Conservation (phyloP, 352 stramenopile genomes). For the Peronospora farinosa region DNA sequence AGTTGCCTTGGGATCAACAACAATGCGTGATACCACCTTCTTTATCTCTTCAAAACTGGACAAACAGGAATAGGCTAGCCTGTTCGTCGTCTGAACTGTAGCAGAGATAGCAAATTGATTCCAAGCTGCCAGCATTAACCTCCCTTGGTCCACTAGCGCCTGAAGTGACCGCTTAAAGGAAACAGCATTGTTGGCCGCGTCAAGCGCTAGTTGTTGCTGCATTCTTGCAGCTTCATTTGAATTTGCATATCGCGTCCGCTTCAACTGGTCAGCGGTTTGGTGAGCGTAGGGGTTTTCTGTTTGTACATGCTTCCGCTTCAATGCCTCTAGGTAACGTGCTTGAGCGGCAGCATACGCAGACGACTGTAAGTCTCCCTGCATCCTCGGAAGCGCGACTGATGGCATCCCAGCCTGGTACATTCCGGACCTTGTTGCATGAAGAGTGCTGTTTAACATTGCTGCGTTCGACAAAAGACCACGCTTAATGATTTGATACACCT, state of each 20-base stretch:
- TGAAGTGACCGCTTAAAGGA: slow-evolving; percentile 55
- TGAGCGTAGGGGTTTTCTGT: slow-evolving; percentile 18
- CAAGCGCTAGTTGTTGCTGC: slow-evolving; percentile 19
- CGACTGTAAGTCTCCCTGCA: slow-evolving; percentile 26
- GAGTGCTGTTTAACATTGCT: slow-evolving; percentile 18
- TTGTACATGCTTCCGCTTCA: slow-evolving; percentile 35
- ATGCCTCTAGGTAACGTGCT: slow-evolving; percentile 27
- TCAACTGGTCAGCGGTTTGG: slow-evolving; percentile 31
- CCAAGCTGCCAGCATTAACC: slow-evolving; percentile 68
- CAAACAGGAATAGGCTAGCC: slow-evolving; percentile 54
- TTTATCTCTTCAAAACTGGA: slow-evolving; percentile 80
- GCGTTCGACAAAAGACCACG: slow-evolving; percentile 21
- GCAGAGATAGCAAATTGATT: slow-evolving; percentile 57
- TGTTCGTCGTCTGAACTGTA: slow-evolving; percentile 47
- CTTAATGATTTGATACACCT: slow-evolving; percentile 35
- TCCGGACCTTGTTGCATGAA: slow-evolving; percentile 14
- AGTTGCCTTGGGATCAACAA: slow-evolving; percentile 39
- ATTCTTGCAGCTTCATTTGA: slow-evolving; percentile 11
- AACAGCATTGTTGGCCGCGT: slow-evolving; percentile 12
- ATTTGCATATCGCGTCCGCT: slow-evolving; percentile 26
- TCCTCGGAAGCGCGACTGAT: slow-evolving; percentile 11
- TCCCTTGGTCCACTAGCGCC: slow-evolving; percentile 53
- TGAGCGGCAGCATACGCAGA: slow-evolving; percentile 21
- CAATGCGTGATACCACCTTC: slow-evolving; percentile 57
- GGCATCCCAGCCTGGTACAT: slow-evolving; percentile 22